Conservation (phyloP, 1,284 basidiomycete species). For the Cryptococcus neoformans region DNA sequence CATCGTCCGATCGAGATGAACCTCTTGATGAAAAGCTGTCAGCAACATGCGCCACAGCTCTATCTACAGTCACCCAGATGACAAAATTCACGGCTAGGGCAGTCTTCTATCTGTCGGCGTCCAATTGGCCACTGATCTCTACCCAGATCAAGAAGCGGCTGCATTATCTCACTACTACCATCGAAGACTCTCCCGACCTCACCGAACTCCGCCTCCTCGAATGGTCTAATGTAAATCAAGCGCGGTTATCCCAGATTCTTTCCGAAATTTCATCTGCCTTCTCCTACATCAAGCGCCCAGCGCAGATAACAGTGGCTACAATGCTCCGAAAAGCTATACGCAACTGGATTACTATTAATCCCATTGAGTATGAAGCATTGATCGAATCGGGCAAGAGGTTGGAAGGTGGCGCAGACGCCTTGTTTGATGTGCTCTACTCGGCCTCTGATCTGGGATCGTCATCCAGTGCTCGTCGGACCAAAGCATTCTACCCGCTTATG, state of each 20-base stretch:
- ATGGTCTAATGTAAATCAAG: slow-evolving; percentile 50
- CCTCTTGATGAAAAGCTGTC: slow-evolving; percentile 5
- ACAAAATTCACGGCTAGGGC: slow-evolving; percentile 61
- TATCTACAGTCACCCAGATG: slow-evolving; percentile 39
- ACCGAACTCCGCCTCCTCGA: slow-evolving; percentile 47
- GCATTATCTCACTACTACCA: slow-evolving; percentile 52
- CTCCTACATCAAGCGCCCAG: slow-evolving; percentile 74
- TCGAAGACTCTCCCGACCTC: slow-evolving; percentile 56
- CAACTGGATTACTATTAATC: slow-evolving; percentile 87
- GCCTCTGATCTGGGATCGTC: slow-evolving; percentile 52
- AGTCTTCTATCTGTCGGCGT: slow-evolving; percentile 82
- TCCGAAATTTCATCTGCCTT: slow-evolving; percentile 75
- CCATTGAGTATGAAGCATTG: slow-evolving; percentile 73
- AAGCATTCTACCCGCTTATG: slow-evolving; percentile 77
- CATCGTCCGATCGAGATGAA: slow-evolving; percentile 1
- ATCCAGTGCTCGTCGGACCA: slow-evolving; percentile 40
- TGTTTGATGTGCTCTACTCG: slow-evolving; percentile 72
- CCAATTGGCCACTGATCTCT: slow-evolving; percentile 83
- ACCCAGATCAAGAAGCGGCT: slow-evolving; percentile 66
- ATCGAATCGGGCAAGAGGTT: slow-evolving; percentile 61
- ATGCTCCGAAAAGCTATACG: slow-evolving; percentile 78
- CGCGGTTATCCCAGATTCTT: slow-evolving; percentile 41
- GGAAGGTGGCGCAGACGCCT: slow-evolving; percentile 75
- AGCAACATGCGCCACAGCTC: slow-evolving; percentile 19
- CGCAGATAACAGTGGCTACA: slow-evolving; percentile 68